phyloP scores from a whole-genome alignment of 2,329 filamentous ascomycete genomes.

The Beauveria sp. region DNA sequence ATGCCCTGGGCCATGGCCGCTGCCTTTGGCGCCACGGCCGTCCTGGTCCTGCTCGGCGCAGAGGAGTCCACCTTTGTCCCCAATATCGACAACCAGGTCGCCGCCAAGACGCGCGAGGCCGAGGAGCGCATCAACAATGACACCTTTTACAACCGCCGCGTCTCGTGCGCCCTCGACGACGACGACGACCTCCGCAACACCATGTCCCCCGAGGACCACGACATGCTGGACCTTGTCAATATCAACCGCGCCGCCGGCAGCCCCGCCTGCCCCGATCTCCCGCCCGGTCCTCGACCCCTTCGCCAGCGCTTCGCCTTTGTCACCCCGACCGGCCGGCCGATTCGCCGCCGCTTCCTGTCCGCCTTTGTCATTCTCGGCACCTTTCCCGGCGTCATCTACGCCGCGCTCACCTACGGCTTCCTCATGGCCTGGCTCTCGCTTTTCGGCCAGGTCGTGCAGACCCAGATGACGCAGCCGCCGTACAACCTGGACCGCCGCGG shows the following conservation, averaged over 20 bases:
- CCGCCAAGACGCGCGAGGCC: background rate
- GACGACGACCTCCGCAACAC: background rate
- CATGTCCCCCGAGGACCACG: background rate
- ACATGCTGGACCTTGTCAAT: background rate
- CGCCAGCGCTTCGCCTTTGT: background rate
- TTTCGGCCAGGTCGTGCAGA: background rate
- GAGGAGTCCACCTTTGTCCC: conserved; percentile 8
- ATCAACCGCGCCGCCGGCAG: background rate
- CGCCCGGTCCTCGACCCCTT: background rate
- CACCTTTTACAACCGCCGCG: background rate
- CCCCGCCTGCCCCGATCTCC: background rate
- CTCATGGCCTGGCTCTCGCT: conserved; percentile 3
- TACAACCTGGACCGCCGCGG: background rate
- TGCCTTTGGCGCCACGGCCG: background rate
- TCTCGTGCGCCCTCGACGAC: background rate
- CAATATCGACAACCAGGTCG: background rate
- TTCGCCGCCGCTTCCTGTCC: background rate
- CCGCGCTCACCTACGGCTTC: conserved; percentile 3
- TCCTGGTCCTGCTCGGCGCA: background rate
- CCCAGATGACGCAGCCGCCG: background rate
- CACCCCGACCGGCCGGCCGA: background rate
- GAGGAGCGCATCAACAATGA: too few species aligned
- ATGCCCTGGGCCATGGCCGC: background rate
- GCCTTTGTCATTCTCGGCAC: background rate
- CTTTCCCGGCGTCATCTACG: conserved; percentile 4